A percentile compares a stretch with the other conserved stretches of the same genome.
Evolutionary conservation across 768 basidiomycete species (phyloP).

Genomic region (Xerocomellus amylosporus): DNA sequence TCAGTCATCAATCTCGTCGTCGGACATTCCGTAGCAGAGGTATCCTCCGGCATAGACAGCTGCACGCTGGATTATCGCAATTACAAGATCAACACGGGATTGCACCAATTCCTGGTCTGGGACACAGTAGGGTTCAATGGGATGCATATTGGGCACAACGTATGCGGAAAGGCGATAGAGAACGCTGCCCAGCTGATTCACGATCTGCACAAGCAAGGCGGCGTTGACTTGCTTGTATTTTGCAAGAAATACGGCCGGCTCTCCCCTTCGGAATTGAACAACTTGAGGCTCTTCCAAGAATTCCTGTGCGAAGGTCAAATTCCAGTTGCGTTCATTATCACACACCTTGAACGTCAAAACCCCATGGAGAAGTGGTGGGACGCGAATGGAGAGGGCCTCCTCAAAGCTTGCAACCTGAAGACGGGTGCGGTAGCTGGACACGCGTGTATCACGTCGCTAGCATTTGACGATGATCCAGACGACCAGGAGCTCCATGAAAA

Average conservation of each 20-base stretch:
- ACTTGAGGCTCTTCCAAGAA: constrained; percentile 37
- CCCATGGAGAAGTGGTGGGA: constrained; percentile 36
- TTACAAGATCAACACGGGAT: constrained; percentile 25
- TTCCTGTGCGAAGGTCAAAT: constrained; percentile 38
- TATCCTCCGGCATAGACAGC: constrained; percentile 27
- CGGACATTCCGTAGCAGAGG: constrained; percentile 19
- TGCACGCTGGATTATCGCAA: constrained; percentile 33
- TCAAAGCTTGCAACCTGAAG: constrained; percentile 8
- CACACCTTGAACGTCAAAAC: constrained; percentile 33
- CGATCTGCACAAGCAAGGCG: constrained; percentile 27
- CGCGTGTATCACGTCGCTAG: constrained; percentile 30
- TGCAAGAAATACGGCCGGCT: constrained; percentile 34
- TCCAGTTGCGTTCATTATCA: constrained; percentile 40
- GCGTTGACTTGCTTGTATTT: constrained; percentile 40
- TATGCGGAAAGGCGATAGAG: constrained; percentile 18
- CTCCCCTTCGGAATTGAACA: constrained; percentile 24
- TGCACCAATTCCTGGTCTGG: constrained; percentile 26
- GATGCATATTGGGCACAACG: constrained; percentile 1
- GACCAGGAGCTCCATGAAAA: constrained; percentile 6
- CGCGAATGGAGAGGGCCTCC: constrained; percentile 15
- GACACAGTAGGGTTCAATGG: constrained; percentile 35
- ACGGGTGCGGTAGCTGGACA: constrained; percentile 20
- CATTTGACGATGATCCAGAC: not conserved
- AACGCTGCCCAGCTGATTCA: constrained; percentile 31
- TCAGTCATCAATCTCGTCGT: constrained; percentile 40